Percentiles rank a stretch among this genome's conserved stretches.
These are phyloP conservation scores for Colletotrichum higginsianum DNA, from an alignment of 2,329 filamentous ascomycete species.

Conservation along the genomic window DNA sequence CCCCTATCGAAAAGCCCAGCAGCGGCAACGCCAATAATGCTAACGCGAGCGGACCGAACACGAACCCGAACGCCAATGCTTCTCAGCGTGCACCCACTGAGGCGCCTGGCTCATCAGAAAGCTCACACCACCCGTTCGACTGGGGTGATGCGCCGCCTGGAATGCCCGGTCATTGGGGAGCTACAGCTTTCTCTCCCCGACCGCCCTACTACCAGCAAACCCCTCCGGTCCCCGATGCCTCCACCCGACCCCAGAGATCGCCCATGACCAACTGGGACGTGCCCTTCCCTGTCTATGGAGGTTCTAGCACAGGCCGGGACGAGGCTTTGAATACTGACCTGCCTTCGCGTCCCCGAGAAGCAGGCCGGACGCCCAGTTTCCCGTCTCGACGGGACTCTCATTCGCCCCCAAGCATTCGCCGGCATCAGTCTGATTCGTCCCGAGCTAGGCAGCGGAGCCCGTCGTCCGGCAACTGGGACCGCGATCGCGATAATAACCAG, in stretches of 20 bases:
- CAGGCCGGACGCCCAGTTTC: slow-evolving; percentile 36
- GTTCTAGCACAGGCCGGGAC: slow-evolving; percentile 4
- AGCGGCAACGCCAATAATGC: slow-evolving; percentile 41
- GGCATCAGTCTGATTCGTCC: slow-evolving; percentile 48
- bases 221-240: slow-evolving; percentile 28
- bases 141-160: slow-evolving; percentile 28
- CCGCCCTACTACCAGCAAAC: slow-evolving; percentile 2
- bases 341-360: slow-evolving; percentile 24
- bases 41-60: slow-evolving; percentile 29
- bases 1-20: slow-evolving; percentile 63
- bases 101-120: slow-evolving; percentile 22
- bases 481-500: slow-evolving; percentile 49
- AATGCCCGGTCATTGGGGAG: slow-evolving; percentile 32
- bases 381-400: slow-evolving; percentile 55
- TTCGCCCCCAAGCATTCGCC: slow-evolving; percentile 55
- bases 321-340: slow-evolving; percentile 3
- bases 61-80: slow-evolving; percentile 17
- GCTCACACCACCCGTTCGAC: slow-evolving; percentile 14
- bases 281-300: slow-evolving; percentile 18
- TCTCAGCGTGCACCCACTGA: slow-evolving; percentile 3
- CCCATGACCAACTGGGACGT: slow-evolving; percentile 20
- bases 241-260: slow-evolving; percentile 20
- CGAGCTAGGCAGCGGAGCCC: slow-evolving; percentile 58
- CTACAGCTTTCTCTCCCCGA: not conserved
- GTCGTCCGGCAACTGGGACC: slow-evolving; percentile 51